Evolutionary conservation across 208 protist genomes (phyloP), one percentile per base, ranked within the genome.

Genomic region (Leishmania major): DNA sequence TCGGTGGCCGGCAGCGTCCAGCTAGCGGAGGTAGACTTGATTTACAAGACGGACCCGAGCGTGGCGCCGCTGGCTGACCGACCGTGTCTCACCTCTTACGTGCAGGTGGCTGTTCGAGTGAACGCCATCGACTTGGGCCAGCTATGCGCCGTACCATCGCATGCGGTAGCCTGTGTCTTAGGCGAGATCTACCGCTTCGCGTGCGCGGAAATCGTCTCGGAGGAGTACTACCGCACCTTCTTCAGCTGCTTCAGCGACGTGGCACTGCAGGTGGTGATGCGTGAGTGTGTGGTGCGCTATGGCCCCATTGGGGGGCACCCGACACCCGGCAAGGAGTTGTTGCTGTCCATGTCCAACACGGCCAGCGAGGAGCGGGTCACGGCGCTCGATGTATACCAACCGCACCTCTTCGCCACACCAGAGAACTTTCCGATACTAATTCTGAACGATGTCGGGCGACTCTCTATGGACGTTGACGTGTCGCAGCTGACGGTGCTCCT

Each of bases 241-340:
- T 91, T 92, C 77, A 93, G 89, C 87, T 89, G 79, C 67, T 89
- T 90, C 53, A 91, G 83, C 67, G 88, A 96, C 78, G 82, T 93
- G 67, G 89, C 89, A 11, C 35, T 92, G 25, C 45, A 71, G 53
- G 7, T 96, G 67, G 81, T 71, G 31, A 80, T 86, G 64, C 80
- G 60, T 43, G 78, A 87, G 60, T 90, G 60, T 73, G 83, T 88
- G 55, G 75, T 74, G 49, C 84, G 74, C 77, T 81, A 70, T 75
- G 72, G 67, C 73, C 37, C 77, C 10, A 51, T 8, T 43, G 75
- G 43, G 10, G 37, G 43, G 60, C 8, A 75, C 11, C 37, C 6
- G 17, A 31, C 28, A 3, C 6, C 45, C 13, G 77, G 45, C 45
- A 71, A 67, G 71, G 82, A 78, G 77, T 6, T 85, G 77, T 70